Percentiles rank a stretch among this genome's conserved stretches.
Evolutionary conservation across 2,329 filamentous ascomycete genomes (phyloP).

Genomic region (Fusarium foetens): DNA sequence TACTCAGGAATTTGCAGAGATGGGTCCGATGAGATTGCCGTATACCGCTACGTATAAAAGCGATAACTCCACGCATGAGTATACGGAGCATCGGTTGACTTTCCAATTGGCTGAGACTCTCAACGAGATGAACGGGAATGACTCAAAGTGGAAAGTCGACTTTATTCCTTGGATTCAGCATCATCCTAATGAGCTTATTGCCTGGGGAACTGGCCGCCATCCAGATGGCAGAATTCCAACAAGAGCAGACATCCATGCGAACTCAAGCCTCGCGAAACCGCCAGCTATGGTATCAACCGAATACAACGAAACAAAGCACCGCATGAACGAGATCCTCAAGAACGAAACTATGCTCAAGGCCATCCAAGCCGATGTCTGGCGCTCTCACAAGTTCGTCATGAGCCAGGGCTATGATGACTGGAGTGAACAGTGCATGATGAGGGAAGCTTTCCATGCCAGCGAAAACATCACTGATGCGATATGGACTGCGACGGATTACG

Average conservation of each 20-base stretch:
- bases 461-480: conserved; percentile 13
- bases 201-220: conserved; percentile 2
- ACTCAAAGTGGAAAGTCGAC: conserved; percentile 60
- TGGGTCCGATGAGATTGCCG: conserved; percentile 74
- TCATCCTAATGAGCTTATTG: conserved; percentile 18
- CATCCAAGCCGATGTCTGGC: conserved; percentile 16
- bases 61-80: conserved; percentile 66
- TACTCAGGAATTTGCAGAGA: conserved; percentile 52
- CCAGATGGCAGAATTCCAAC: neutral
- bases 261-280: conserved; percentile 3
- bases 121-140: conserved; percentile 67
- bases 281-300: neutral
- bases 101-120: conserved; percentile 70
- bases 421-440: conserved; percentile 24
- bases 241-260: neutral
- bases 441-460: neutral
- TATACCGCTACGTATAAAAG: conserved; percentile 60
- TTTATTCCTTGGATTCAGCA: conserved; percentile 71
- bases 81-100: conserved; percentile 71
- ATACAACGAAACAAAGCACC: conserved; percentile 14
- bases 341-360: conserved; percentile 18
- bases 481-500: conserved; percentile 20
- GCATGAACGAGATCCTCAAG: conserved; percentile 29
- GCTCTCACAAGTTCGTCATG: conserved; percentile 13
- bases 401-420: conserved; percentile 4